phyloP scores from a whole-genome alignment of 345 rosid genomes.

The Firmiana major region DNA sequence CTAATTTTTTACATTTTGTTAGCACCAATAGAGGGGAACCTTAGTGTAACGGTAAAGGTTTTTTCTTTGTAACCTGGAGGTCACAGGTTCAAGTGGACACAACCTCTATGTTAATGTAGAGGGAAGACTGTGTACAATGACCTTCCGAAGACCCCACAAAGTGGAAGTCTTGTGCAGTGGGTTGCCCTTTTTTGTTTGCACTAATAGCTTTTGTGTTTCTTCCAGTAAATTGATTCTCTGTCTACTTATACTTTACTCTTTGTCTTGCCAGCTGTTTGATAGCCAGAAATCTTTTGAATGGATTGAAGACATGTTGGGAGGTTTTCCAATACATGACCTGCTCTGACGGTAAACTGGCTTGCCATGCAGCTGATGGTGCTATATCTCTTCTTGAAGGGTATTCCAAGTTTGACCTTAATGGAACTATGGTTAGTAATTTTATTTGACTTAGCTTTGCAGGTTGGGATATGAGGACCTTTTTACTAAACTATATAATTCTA shows the following conservation, averaged over 20 bases:
- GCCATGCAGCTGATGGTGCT: constrained; percentile 61
- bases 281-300: constrained; percentile 87
- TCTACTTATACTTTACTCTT: constrained; percentile 16
- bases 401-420: constrained; percentile 75
- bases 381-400: constrained; percentile 65
- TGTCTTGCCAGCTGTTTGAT: constrained; percentile 69
- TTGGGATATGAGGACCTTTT: constrained; percentile 61
- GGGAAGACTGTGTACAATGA: too few species aligned
- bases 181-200: too few species aligned
- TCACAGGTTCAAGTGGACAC: too few species aligned
- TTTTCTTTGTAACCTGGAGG: too few species aligned
- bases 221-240: neutral
- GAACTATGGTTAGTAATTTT: constrained; percentile 54
- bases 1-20: neutral
- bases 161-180: too few species aligned
- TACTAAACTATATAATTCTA: neutral
- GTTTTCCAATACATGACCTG: constrained; percentile 79
- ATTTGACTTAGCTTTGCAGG: neutral
- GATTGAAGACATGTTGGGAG: constrained; percentile 82
- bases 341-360: constrained; percentile 57
- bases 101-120: too few species aligned
- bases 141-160: too few species aligned
- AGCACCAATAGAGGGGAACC: neutral
- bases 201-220: neutral
- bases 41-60: too few species aligned